Base-by-base conservation (phyloP, 1,139 yeast genomes). In the Hemisphaericaspora xylanilytica region DNA sequence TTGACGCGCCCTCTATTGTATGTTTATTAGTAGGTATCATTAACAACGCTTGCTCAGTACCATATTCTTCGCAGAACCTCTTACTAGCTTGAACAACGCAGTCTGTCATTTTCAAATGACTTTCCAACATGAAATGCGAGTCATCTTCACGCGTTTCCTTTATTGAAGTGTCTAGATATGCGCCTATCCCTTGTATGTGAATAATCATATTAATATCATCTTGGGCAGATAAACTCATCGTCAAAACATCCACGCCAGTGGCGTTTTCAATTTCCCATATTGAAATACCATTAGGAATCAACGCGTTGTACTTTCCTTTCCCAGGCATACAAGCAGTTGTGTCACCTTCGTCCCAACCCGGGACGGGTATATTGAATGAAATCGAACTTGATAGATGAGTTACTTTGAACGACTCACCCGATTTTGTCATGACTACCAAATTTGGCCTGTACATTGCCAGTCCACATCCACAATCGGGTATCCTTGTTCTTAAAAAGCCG, bases 401-500 rank as follows among this genome's bases (percentile, higher is more conserved):
- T 5, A 66, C 44, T 36, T 59, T 57, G 42, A 52, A 69, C 21
- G 52, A 28, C 22, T 38, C 48, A 28, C 8, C 55, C 46, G 47
- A 57, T 37, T 50, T 55, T 3, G 56, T 52, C 0, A 61, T 36
- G 3, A 60, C 55, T 10, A 55, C 66, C 38, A 66, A 43, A 40
- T 66, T 64, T 7, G 72, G 72, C 31, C 73, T 49, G 47, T 67
- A 67, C 57, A 65, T 59, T 22, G 57, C 53, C 12, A 40, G 43
- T 13, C 70, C 70, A 49, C 73, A 67, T 4, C 70, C 71, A 50
- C 73, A 67, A 10, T 49, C 39, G 33, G 47, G 45, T 9, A 67
- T 43, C 46, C 66, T 71, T 4, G 72, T 68, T 33, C 72, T 49
- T 2, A 70, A 65, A 42, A 67, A 61, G 2, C 70, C 69, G 2